Percentiles rank a stretch among this genome's conserved stretches.
Evolutionary conservation across 495 filamentous ascomycete species (phyloP).

Genomic region (Tuber magnatum): DNA sequence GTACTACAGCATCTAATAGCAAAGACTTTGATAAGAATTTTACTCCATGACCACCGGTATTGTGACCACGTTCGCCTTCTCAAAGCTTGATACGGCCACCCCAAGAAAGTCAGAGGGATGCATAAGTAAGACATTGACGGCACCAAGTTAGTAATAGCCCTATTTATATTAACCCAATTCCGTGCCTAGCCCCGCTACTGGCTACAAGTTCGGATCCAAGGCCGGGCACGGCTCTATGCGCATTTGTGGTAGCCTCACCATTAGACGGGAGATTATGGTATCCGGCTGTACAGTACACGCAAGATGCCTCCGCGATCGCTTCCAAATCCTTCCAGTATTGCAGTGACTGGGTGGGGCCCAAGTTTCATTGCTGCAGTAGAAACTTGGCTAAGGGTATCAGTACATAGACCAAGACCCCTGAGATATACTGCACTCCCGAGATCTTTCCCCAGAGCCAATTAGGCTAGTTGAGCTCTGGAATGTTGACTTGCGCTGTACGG

Average conservation of each 20-base stretch:
- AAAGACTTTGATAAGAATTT: not conserved
- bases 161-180: not conserved
- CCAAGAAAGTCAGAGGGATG: not conserved
- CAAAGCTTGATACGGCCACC: not conserved
- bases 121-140: not conserved
- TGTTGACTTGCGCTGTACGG: not conserved
- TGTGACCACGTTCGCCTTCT: not conserved
- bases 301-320: not conserved
- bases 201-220: not conserved
- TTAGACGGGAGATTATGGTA: too few relatives aligned
- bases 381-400: not conserved
- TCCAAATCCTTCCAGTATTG: not conserved
- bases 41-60: not conserved
- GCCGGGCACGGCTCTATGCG: not conserved
- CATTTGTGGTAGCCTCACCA: not conserved
- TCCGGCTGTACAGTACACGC: too few relatives aligned
- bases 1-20: not conserved
- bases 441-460: not conserved
- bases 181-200: not conserved
- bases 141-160: not conserved
- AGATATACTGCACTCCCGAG: not conserved
- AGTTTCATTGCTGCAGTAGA: not conserved
- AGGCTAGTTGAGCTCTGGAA: not conserved
- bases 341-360: not conserved
- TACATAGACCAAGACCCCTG: not conserved